Conservation (phyloP, 257 asterid genomes). For the Anisodus acutangulus region DNA sequence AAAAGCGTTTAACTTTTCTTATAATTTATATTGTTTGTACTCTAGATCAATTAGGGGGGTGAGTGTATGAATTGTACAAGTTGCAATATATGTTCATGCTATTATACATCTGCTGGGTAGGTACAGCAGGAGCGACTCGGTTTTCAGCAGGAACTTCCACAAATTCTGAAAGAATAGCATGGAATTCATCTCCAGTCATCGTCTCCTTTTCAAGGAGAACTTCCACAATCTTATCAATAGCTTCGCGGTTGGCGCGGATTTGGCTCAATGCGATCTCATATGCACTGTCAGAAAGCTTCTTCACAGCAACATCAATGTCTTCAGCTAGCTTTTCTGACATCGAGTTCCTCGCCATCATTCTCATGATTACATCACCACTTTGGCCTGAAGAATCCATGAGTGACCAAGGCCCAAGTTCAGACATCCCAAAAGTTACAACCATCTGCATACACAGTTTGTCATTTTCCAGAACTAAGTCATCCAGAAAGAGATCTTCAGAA, state of each 20-base stretch:
- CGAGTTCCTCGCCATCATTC: conserved; percentile 98
- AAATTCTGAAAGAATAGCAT: conserved; percentile 81
- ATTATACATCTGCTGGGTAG: conserved; percentile 67
- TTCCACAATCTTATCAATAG: conserved; percentile 90
- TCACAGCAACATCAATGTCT: conserved; percentile 88
- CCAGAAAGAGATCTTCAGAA: background rate
- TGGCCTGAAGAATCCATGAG: conserved; percentile 79
- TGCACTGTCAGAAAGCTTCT: conserved; percentile 76
- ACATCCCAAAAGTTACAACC: conserved; percentile 97
- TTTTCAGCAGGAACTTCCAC: conserved; percentile 83
- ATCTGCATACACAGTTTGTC: conserved; percentile 45
- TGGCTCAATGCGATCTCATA: conserved; percentile 81
- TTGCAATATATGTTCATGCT: conserved; percentile 24
- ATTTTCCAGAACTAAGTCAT: background rate
- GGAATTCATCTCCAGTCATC: conserved; percentile 85
- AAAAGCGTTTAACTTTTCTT: background rate
- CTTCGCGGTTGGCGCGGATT: conserved; percentile 82
- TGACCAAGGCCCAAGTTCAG: conserved; percentile 96
- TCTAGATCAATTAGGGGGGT: conserved; percentile 33
- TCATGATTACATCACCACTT: conserved; percentile 85
- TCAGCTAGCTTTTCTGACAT: conserved; percentile 97
- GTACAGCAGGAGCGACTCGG: conserved; percentile 55
- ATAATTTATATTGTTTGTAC: conserved; percentile 13
- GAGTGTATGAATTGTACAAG: conserved; percentile 14
- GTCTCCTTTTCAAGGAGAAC: conserved; percentile 95